Evolutionary conservation across 495 filamentous ascomycete genomes (phyloP), one percentile per base, ranked within the genome.

Genomic region (Xylaria telfairii): DNA sequence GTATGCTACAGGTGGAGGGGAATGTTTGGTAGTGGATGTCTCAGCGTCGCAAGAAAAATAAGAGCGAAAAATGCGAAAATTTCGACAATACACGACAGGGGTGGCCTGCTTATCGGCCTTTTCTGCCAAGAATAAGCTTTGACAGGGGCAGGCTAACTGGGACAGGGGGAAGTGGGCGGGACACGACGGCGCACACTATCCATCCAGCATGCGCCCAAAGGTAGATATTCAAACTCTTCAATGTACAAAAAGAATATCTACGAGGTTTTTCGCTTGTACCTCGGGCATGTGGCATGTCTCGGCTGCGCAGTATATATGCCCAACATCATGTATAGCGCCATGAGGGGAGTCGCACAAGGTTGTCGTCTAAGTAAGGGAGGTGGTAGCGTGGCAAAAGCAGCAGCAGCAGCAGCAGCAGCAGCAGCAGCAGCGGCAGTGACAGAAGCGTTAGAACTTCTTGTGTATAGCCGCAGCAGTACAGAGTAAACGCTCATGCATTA

Each of bases 231-330:
- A 30, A 54, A 4, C 24, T 54, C 24, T 54, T 54, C n/a, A n/a
- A 54, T 37, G 34, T 37, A 37, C n/a, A n/a, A n/a, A n/a, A 13
- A 4, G 5, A 4, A 24, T 13, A 5, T 30, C n/a, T n/a, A n/a
- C n/a, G 49, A 54, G 24, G 2, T 30, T 54, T 51, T 54, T 54
- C 13, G 26, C 51, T 17, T 30, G 26, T 9, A 30, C 12, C 24
- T 54, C 51, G 13, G 41, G 62, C 30, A 30, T 51, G 62, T 28
- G 42, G 62, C 62, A 32, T n/a, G 9, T 65, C 44, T 65, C 44
- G 42, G 28, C 44, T 65, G 62, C 44, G 61, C 60, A 63, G 42
- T 64, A 24, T 37, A 64, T 51, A 59, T 59, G 28, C 54, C 49
- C 49, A 28, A 53, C 49, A 53, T 59, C 54, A 13, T 62, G 12